phyloP scores from a whole-genome alignment of 2,329 filamentous ascomycete genomes.

The Fusarium musae region DNA sequence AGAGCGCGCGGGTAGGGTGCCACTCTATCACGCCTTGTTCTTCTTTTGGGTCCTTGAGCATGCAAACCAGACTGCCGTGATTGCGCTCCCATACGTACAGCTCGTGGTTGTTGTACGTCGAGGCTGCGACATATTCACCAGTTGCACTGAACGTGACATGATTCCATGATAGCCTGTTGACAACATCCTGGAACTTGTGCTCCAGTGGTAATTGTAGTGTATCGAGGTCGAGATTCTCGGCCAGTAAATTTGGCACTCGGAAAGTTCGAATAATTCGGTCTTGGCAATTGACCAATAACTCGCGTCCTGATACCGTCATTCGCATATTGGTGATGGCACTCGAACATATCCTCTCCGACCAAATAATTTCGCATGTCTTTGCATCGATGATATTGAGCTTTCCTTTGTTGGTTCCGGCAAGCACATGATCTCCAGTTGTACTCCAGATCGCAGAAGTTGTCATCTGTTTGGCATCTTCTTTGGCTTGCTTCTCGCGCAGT shows the following conservation, averaged over 20 bases:
- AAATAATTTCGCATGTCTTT: constrained; percentile 81
- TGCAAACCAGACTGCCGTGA: constrained; percentile 93
- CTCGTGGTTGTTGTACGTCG: constrained; percentile 98
- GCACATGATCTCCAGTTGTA: constrained; percentile 83
- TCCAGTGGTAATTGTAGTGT: constrained; percentile 91
- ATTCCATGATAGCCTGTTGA: constrained; percentile 96
- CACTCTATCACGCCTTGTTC: constrained; percentile 97
- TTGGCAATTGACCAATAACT: constrained; percentile 90
- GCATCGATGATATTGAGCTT: constrained; percentile 96
- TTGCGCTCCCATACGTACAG: constrained; percentile 98
- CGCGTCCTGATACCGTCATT: constrained; percentile 82
- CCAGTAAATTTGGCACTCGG: constrained; percentile 81
- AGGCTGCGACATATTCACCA: constrained; percentile 95
- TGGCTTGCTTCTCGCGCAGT: constrained; percentile 82
- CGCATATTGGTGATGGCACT: constrained; percentile 90
- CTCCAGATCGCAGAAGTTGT: constrained; percentile 95
- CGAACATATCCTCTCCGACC: constrained; percentile 87
- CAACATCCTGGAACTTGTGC: constrained; percentile 98
- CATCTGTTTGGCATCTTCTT: constrained; percentile 93
- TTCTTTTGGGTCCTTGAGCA: constrained; percentile 95
- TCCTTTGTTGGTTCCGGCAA: constrained; percentile 93
- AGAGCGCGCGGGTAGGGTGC: constrained; percentile 88
- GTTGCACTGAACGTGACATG: constrained; percentile 95
- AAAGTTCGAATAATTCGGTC: constrained; percentile 96
- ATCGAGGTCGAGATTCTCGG: constrained; percentile 78